A percentile compares a stretch with the other conserved stretches of the same genome.
Conservation (phyloP, 2,329 filamentous ascomycete genomes). For the Alternaria ventricosa region DNA sequence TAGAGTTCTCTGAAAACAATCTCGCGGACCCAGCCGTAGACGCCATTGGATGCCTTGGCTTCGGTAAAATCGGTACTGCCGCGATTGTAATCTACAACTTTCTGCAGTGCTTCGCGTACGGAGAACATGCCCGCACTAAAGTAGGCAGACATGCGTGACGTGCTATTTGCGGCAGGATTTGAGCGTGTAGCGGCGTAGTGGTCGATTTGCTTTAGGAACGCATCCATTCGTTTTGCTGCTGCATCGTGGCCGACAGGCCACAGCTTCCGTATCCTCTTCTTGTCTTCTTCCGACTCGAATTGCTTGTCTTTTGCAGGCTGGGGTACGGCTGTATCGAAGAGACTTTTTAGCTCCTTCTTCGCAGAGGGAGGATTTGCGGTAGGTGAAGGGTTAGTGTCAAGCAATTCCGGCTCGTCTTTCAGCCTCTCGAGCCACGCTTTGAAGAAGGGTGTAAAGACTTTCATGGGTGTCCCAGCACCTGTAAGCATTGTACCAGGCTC, state of each 20-base stretch:
- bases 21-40: constrained; percentile 58
- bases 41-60: constrained; percentile 44
- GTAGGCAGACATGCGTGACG: constrained; percentile 53
- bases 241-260: constrained; percentile 56
- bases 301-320: constrained; percentile 50
- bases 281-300: constrained; percentile 49
- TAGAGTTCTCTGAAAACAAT: constrained; percentile 61
- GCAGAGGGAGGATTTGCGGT: constrained; percentile 45
- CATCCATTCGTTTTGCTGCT: constrained; percentile 49
- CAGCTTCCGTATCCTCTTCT: constrained; percentile 50
- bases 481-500: constrained; percentile 55
- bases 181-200: constrained; percentile 52
- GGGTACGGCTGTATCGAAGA: constrained; percentile 46
- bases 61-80: constrained; percentile 53
- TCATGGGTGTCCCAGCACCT: constrained; percentile 55
- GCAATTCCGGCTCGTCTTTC: constrained; percentile 51
- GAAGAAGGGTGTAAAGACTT: constrained; percentile 61
- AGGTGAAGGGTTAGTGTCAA: constrained; percentile 53
- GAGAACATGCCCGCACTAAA: constrained; percentile 55
- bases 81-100: constrained; percentile 52
- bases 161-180: constrained; percentile 52
- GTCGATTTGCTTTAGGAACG: constrained; percentile 52
- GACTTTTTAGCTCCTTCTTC: constrained; percentile 36
- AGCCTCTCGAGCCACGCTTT: constrained; percentile 55
- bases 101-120: constrained; percentile 54